phyloP scores from a whole-genome alignment of 352 stramenopile genomes.

The Nothophytophthora sp. region DNA sequence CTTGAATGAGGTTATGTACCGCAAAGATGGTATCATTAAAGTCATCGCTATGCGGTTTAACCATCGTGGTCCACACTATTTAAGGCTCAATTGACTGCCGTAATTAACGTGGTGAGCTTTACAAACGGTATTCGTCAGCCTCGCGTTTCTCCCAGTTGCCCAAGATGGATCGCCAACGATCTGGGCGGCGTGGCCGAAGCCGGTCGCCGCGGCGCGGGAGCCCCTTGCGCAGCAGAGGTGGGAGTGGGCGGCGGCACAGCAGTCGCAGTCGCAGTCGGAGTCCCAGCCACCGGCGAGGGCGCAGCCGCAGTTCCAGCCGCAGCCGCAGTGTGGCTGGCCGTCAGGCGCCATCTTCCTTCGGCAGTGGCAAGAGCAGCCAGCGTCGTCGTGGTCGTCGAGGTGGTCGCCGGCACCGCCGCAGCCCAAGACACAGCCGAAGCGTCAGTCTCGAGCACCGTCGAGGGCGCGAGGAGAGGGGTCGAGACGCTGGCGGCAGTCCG shows the following conservation, averaged over 20 bases:
- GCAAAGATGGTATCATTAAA: neutral
- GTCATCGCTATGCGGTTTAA: no score
- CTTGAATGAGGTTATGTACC: no score
- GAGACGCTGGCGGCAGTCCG: conserved; percentile 1
- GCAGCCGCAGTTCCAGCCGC: conserved; percentile 5
- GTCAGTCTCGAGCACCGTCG: conserved; percentile 20
- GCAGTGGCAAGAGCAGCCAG: neutral
- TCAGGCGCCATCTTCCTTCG: neutral
- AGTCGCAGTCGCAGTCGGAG: conserved; percentile 8
- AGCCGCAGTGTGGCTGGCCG: conserved; percentile 14
- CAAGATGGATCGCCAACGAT: conserved; percentile 23
- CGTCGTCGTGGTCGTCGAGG: conserved; percentile 1
- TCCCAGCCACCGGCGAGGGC: conserved; percentile 14
- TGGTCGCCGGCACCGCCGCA: conserved; percentile 2
- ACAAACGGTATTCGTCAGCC: neutral
- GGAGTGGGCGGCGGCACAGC: neutral
- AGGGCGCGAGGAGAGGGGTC: neutral
- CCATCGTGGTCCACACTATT: neutral
- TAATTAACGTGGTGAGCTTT: neutral
- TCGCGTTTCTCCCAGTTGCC: neutral
- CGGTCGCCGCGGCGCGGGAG: conserved; percentile 25
- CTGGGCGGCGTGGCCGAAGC: conserved; percentile 23
- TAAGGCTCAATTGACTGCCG: no score
- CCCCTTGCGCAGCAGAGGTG: conserved; percentile 10
- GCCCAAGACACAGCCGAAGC: conserved; percentile 12